Evolutionary conservation across 1,139 yeast genomes (phyloP).

Genomic region (Spencermartinsiella ligniputridi): DNA sequence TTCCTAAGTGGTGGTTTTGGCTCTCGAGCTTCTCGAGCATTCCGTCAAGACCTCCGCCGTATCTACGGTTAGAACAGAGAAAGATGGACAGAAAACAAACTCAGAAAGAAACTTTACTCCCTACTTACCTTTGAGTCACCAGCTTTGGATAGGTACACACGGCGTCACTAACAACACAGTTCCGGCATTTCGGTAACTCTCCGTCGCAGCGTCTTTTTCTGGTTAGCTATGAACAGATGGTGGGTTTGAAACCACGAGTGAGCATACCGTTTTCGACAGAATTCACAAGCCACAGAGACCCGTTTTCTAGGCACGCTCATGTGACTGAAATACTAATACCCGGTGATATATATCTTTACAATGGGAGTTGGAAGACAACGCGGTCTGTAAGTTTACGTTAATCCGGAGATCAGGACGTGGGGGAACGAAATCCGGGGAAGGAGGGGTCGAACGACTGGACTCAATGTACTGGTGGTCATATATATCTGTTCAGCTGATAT

Average conservation of each 20-base stretch:
- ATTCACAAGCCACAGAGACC: not conserved
- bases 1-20: not conserved
- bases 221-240: not conserved
- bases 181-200: constrained; percentile 15
- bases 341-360: no score
- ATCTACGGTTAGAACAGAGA: constrained; percentile 1
- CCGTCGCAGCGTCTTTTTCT: constrained; percentile 22
- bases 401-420: no score
- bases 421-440: no score
- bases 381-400: no score
- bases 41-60: not conserved
- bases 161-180: constrained; percentile 15
- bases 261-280: constrained; percentile 1
- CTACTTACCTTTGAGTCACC: constrained; percentile 13
- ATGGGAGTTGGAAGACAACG: not conserved
- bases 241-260: not conserved
- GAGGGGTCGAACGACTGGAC: no score
- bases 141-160: constrained; percentile 17
- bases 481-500: no score
- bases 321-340: no score
- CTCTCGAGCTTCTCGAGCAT: constrained; percentile 1
- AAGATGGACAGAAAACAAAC: not conserved
- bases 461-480: no score
- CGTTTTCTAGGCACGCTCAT: not conserved
- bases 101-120: no score